A percentile compares a stretch with the other conserved stretches of the same genome.
phyloP scores from a whole-genome alignment of 148 eudicot genomes.

The Gaultheria prostrata region DNA sequence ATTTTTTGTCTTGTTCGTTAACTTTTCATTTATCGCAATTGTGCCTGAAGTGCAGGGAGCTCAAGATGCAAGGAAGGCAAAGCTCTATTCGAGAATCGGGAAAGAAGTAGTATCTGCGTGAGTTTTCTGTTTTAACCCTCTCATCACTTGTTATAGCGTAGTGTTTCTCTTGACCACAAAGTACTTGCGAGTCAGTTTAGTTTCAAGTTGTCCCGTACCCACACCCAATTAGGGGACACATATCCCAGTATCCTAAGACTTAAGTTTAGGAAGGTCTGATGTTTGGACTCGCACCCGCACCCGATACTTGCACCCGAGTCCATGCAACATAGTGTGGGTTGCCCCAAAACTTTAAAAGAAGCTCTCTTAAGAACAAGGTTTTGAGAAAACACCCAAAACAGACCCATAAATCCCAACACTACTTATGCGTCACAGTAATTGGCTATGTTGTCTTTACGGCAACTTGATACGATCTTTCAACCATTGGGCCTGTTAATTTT shows the following conservation, averaged over 20 bases:
- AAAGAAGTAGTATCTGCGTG: slow-evolving; percentile 97
- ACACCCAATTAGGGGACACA: no score
- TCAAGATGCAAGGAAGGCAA: slow-evolving; percentile 74
- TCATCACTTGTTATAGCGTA: slow-evolving; percentile 2
- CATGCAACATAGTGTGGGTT: no score
- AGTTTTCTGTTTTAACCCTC: slow-evolving; percentile 28
- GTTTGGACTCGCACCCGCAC: no score
- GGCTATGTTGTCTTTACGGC: neutral
- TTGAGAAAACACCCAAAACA: no score
- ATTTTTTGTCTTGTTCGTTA: slow-evolving; percentile 11
- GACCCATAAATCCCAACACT: no score
- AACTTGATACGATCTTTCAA: neutral
- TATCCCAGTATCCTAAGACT: no score
- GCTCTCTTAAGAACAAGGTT: no score
- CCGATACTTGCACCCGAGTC: no score
- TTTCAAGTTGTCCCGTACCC: neutral
- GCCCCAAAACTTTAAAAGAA: no score
- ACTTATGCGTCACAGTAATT: neutral
- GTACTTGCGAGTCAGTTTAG: neutral
- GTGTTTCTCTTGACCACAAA: neutral
- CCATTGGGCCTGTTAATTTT: slow-evolving; percentile 8
- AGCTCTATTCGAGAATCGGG: slow-evolving; percentile 72
- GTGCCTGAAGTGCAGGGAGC: slow-evolving; percentile 54
- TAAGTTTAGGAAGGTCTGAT: no score
- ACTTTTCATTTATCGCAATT: slow-evolving; percentile 5